Conservation (phyloP, 2,329 filamentous ascomycete genomes). For the Amesomyces nigricolor region DNA sequence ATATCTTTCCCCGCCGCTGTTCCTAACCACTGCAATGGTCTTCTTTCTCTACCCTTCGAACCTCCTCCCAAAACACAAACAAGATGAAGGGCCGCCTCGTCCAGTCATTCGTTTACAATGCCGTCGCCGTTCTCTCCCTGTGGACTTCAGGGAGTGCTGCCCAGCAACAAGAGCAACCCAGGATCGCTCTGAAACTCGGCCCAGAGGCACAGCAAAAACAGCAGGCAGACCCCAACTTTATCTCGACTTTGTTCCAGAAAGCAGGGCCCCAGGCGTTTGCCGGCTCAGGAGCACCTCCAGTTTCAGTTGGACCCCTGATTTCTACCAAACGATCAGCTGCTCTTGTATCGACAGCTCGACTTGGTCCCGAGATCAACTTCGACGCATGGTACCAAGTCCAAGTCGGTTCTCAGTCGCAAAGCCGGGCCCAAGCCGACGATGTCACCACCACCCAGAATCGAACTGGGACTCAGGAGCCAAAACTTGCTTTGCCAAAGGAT, state of each 20-base stretch:
- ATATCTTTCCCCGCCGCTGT: background rate
- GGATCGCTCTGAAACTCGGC: constrained; percentile 14
- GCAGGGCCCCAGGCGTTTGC: background rate
- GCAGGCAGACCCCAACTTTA: constrained; percentile 10
- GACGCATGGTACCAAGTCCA: constrained; percentile 14
- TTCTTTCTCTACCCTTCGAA: too few species aligned
- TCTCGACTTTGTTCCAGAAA: constrained; percentile 1
- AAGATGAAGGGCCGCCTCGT: background rate
- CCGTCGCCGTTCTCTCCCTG: background rate
- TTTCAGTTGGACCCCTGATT: constrained; percentile 1
- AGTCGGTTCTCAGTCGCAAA: background rate
- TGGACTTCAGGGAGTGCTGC: background rate
- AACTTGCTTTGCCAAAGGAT: background rate
- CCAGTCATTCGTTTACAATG: background rate
- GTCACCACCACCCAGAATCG: background rate
- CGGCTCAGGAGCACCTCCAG: background rate
- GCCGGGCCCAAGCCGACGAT: background rate
- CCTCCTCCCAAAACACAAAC: too few species aligned
- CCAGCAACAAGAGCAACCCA: background rate
- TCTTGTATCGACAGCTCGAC: background rate
- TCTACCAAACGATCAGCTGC: background rate
- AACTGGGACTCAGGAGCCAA: background rate
- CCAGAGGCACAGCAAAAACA: constrained; percentile 9
- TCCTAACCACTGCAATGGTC: background rate
- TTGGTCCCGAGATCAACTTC: background rate